These are phyloP conservation scores for Canavalia gladiata DNA, from an alignment of 306 rosid species.

Conservation along the genomic window DNA sequence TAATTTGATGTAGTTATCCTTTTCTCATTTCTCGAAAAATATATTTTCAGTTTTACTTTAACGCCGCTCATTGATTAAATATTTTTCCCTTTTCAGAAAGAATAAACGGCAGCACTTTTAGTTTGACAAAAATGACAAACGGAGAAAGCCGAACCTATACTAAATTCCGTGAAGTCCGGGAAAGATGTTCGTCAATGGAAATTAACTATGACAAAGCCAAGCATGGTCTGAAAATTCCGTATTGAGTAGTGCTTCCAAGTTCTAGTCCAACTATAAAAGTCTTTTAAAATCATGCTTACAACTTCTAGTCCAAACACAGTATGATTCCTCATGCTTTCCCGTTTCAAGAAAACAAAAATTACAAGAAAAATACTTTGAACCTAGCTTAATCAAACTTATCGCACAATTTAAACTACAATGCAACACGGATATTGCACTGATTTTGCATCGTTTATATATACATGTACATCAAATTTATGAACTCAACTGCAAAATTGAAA, in stretches of 20 bases:
- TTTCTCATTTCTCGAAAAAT: constrained; percentile 30
- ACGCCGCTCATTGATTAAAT: constrained; percentile 20
- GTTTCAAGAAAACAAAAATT: not conserved
- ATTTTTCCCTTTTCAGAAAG: constrained; percentile 31
- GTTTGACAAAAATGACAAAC: constrained; percentile 46
- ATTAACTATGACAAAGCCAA: not conserved
- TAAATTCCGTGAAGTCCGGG: constrained; percentile 44
- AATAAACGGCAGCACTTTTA: constrained; percentile 38
- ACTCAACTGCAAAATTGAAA: constrained; percentile 47
- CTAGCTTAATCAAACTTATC: not conserved
- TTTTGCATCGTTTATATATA: constrained; percentile 27
- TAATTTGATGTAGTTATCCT: not conserved
- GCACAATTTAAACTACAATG: constrained; percentile 21
- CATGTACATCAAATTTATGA: constrained; percentile 11
- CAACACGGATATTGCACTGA: constrained; percentile 32
- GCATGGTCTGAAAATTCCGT: not conserved
- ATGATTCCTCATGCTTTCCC: not conserved
- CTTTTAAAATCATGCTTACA: not conserved
- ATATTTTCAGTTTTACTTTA: constrained; percentile 33
- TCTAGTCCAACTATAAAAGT: too few species aligned
- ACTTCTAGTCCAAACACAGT: not conserved
- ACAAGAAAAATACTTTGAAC: not conserved
- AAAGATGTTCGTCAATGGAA: constrained; percentile 15
- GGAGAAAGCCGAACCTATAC: constrained; percentile 13
- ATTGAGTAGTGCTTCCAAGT: not conserved